Evolutionary conservation across 2,329 filamentous ascomycete species (phyloP).

Genomic region (Alternaria angustiovoidea): DNA sequence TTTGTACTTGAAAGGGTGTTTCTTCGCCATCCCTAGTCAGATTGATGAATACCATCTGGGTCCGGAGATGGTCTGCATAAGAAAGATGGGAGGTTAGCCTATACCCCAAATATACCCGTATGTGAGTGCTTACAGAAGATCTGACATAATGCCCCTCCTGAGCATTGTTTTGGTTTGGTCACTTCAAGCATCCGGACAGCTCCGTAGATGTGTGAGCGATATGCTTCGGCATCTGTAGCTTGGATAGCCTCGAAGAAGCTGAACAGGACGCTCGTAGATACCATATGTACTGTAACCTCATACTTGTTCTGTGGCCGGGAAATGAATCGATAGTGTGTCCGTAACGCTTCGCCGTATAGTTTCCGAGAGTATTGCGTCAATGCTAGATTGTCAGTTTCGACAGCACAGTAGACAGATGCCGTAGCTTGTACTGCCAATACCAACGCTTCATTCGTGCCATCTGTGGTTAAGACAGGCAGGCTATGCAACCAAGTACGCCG

Average conservation of each 20-base stretch:
- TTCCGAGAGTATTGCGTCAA: slow-evolving; percentile 31
- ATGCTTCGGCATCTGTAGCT: slow-evolving; percentile 37
- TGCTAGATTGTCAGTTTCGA: slow-evolving; percentile 29
- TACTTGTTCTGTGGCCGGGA: slow-evolving; percentile 11
- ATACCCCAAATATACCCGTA: neutral
- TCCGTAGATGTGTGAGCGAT: slow-evolving; percentile 42
- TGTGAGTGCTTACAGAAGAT: slow-evolving; percentile 28
- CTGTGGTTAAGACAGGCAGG: slow-evolving; percentile 32
- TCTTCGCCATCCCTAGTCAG: slow-evolving; percentile 18
- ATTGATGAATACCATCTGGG: slow-evolving; percentile 36
- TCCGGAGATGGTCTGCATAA: slow-evolving; percentile 33
- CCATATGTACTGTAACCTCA: slow-evolving; percentile 39
- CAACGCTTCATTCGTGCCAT: slow-evolving; percentile 36
- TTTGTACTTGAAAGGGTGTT: slow-evolving; percentile 14
- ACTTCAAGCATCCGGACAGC: slow-evolving; percentile 40
- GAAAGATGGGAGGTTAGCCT: neutral
- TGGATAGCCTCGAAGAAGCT: slow-evolving; percentile 46
- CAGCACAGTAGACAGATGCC: slow-evolving; percentile 37
- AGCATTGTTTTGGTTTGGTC: slow-evolving; percentile 36
- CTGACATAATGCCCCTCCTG: slow-evolving; percentile 38
- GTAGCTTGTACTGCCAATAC: slow-evolving; percentile 38
- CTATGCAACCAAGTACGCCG: slow-evolving; percentile 40
- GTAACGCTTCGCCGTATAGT: slow-evolving; percentile 41
- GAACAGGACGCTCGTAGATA: slow-evolving; percentile 42
- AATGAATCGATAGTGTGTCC: slow-evolving; percentile 27